These are phyloP conservation scores for Neolentinus lepideus DNA, from an alignment of 1,284 basidiomycete genomes.

Conservation along the genomic window DNA sequence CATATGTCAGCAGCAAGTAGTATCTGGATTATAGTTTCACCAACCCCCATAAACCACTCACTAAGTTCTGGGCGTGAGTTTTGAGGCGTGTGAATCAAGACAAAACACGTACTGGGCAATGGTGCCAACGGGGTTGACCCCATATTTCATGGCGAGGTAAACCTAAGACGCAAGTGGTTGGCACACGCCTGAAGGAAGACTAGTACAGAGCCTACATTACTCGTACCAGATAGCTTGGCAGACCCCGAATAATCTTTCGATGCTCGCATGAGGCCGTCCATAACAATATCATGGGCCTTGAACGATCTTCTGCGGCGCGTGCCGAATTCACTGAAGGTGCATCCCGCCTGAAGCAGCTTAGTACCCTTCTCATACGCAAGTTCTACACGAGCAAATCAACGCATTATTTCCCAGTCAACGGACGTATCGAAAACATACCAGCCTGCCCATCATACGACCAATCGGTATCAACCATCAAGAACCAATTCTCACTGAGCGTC, in stretches of 20 bases:
- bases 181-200: background rate
- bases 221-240: conserved; percentile 77
- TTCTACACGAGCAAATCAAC: conserved; percentile 18
- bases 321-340: conserved; percentile 89
- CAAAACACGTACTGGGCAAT: conserved; percentile 74
- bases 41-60: conserved; percentile 94
- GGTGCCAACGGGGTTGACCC: conserved; percentile 68
- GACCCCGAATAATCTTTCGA: conserved; percentile 38
- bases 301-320: conserved; percentile 85
- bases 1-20: background rate
- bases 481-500: conserved; percentile 77
- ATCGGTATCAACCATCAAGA: conserved; percentile 61
- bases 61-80: conserved; percentile 26
- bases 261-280: conserved; percentile 65
- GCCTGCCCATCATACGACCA: conserved; percentile 83
- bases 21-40: conserved; percentile 14
- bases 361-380: conserved; percentile 68
- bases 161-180: conserved; percentile 41
- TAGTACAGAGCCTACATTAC: conserved; percentile 56
- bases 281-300: conserved; percentile 72
- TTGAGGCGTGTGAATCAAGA: conserved; percentile 6
- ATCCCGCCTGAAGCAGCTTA: conserved; percentile 60
- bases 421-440: conserved; percentile 33
- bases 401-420: conserved; percentile 26
- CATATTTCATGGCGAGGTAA: conserved; percentile 74